phyloP scores from a whole-genome alignment of 805 yeast species.

The Pachysolen tannophilus region DNA sequence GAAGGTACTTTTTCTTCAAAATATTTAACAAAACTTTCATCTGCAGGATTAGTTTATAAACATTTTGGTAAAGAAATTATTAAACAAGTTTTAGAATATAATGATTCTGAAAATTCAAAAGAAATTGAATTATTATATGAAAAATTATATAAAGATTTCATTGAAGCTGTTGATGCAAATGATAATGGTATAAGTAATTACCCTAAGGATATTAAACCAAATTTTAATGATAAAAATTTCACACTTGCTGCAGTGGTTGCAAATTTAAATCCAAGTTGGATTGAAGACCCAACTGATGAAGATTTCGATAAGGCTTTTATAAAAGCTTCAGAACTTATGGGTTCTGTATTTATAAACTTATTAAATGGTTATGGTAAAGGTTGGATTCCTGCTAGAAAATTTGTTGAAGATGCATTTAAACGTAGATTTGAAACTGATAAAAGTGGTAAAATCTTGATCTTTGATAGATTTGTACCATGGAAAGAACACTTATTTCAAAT shows the following conservation, averaged over 20 bases:
- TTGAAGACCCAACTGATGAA: constrained; percentile 54
- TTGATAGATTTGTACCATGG: constrained; percentile 88
- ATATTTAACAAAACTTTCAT: constrained; percentile 72
- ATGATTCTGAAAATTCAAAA: constrained; percentile 22
- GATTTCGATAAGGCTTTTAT: constrained; percentile 59
- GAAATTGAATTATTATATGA: constrained; percentile 60
- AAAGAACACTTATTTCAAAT: constrained; percentile 79
- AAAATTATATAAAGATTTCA: constrained; percentile 76
- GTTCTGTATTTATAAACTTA: constrained; percentile 61
- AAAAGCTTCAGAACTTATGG: constrained; percentile 77
- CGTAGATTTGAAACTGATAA: constrained; percentile 51
- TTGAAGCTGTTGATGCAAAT: constrained; percentile 92
- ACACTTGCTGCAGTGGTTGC: constrained; percentile 73
- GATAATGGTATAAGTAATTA: constrained; percentile 87
- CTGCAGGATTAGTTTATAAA: constrained; percentile 91
- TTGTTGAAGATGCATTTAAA: constrained; percentile 66
- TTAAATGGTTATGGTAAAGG: constrained; percentile 69
- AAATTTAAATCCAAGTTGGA: constrained; percentile 82
- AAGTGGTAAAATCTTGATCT: constrained; percentile 66
- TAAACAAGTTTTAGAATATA: constrained; percentile 37
- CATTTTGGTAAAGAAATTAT: constrained; percentile 73
- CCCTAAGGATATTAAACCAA: constrained; percentile 46
- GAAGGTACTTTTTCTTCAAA: constrained; percentile 57
- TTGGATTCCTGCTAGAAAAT: constrained; percentile 84
- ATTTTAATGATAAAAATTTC: constrained; percentile 66